Conservation (phyloP, 2,329 filamentous ascomycete species). For the Trichoderma sp. region DNA sequence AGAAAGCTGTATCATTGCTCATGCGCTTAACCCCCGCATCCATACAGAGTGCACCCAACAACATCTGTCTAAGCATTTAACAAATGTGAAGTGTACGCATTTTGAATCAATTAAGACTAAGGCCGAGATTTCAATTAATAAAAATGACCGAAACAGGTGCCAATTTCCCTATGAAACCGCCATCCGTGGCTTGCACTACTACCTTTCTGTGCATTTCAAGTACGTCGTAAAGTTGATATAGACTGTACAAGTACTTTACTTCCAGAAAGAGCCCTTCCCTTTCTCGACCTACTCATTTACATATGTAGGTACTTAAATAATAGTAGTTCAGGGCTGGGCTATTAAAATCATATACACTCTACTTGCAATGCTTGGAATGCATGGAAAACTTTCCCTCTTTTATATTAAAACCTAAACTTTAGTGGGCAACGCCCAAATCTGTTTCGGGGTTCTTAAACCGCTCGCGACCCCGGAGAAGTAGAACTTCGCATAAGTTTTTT, state of each 20-base stretch:
- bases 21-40: no score
- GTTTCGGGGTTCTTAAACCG: neutral
- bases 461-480: neutral
- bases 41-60: no score
- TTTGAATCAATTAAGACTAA: neutral
- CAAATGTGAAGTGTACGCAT: neutral
- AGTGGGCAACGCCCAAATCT: neutral
- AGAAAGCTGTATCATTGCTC: no score
- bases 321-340: no score
- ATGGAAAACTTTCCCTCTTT: neutral
- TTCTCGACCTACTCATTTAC: neutral
- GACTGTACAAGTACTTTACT: no score
- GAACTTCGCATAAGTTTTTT: no score
- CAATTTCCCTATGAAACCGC: neutral
- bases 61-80: no score
- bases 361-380: neutral
- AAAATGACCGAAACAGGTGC: neutral
- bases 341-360: neutral
- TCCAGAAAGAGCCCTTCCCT: neutral
- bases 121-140: neutral
- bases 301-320: no score
- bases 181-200: neutral
- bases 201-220: neutral
- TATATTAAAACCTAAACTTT: neutral
- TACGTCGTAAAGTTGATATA: neutral